Percentiles rank a stretch among this genome's conserved stretches.
These are phyloP conservation scores for Pseudopithomyces maydicus DNA, from an alignment of 2,329 filamentous ascomycete species.

Conservation along the genomic window DNA sequence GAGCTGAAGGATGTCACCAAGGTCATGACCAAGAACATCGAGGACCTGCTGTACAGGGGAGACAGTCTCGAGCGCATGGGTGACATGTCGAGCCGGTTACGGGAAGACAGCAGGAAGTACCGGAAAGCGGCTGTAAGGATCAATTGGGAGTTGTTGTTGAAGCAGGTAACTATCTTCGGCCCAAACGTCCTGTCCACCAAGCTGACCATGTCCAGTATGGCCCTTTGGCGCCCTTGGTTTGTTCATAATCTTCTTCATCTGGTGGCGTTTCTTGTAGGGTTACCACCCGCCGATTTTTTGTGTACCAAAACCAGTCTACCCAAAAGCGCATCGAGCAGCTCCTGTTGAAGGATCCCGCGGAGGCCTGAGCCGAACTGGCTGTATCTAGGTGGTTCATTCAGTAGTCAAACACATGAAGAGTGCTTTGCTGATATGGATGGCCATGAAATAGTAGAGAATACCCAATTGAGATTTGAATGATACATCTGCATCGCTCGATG, in stretches of 20 bases:
- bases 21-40: constrained; percentile 99
- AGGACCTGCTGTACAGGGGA: constrained; percentile 92
- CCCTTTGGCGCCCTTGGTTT: constrained; percentile 82
- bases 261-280: constrained; percentile 86
- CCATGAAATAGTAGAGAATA: too few species aligned
- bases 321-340: background rate
- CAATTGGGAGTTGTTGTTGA: constrained; percentile 95
- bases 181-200: background rate
- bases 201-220: constrained; percentile 67
- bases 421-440: too few species aligned
- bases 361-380: too few species aligned
- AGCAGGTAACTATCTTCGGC: constrained; percentile 66
- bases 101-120: constrained; percentile 95
- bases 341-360: background rate
- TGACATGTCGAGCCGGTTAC: constrained; percentile 82
- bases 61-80: constrained; percentile 97
- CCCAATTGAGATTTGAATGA: too few species aligned
- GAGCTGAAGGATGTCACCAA: constrained; percentile 97
- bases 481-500: too few species aligned
- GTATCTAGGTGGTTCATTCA: too few species aligned
- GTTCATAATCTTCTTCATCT: constrained; percentile 84
- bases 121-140: constrained; percentile 89
- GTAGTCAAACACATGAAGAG: too few species aligned
- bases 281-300: background rate
- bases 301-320: background rate